A percentile compares a stretch with the other conserved stretches of the same genome.
Conservation (phyloP, 2,329 filamentous ascomycete species). For the Aspergillus oerlinghausenensis region DNA sequence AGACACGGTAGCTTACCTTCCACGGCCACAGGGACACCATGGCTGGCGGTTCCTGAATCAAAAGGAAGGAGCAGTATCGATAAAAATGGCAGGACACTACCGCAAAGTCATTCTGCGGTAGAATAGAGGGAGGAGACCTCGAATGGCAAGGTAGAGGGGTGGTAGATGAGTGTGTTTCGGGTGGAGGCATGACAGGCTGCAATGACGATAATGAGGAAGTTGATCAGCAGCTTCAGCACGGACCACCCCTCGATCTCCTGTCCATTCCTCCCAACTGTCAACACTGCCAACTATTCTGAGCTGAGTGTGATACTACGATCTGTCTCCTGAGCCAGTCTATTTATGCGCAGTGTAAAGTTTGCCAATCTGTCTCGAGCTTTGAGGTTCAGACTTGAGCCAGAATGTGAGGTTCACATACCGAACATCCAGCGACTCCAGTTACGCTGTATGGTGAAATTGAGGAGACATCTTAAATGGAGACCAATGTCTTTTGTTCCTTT, state of each 20-base stretch:
- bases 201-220: neutral
- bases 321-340: too few relatives aligned
- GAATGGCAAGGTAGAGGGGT: neutral
- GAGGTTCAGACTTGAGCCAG: too few relatives aligned
- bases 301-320: too few relatives aligned
- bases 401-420: too few relatives aligned
- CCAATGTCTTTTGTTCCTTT: too few relatives aligned
- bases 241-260: slow-evolving; percentile 1
- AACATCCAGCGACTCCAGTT: too few relatives aligned
- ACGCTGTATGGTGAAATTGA: too few relatives aligned
- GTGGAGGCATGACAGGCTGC: neutral
- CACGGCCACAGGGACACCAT: slow-evolving; percentile 89
- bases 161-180: neutral
- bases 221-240: slow-evolving; percentile 5
- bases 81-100: neutral
- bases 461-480: too few relatives aligned
- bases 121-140: slow-evolving; percentile 1
- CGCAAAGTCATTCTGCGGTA: neutral
- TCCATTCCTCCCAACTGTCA: neutral
- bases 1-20: slow-evolving; percentile 52
- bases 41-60: slow-evolving; percentile 14
- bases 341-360: too few relatives aligned
- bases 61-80: neutral
- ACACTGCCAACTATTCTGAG: too few relatives aligned
- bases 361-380: too few relatives aligned